Evolutionary conservation across 495 filamentous ascomycete species (phyloP).

Genomic region (Aspergillus asperescens): DNA sequence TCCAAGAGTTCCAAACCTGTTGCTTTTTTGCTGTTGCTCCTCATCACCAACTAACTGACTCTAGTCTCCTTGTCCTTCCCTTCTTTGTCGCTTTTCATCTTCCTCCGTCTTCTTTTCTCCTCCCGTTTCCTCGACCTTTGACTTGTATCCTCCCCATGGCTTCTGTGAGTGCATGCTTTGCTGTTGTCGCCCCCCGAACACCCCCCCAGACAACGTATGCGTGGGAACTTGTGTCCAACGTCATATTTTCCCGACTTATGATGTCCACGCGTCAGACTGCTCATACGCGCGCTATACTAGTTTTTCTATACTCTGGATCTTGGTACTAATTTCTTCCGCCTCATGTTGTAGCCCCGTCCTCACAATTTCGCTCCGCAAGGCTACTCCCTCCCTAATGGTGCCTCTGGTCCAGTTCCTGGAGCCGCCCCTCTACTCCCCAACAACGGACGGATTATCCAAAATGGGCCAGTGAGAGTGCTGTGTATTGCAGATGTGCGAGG

Average conservation of each 20-base stretch:
- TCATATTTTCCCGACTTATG: constrained; percentile 12
- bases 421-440: constrained; percentile 56
- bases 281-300: constrained; percentile 7
- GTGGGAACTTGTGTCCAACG: constrained; percentile 19
- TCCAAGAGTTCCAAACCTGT: constrained; percentile 11
- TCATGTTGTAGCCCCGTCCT: constrained; percentile 36
- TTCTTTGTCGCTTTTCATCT: constrained; percentile 22
- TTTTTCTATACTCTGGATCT: background rate
- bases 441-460: constrained; percentile 74
- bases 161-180: constrained; percentile 42
- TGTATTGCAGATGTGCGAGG: constrained; percentile 98
- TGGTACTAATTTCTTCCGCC: constrained; percentile 12
- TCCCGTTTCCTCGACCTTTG: constrained; percentile 5
- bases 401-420: constrained; percentile 46
- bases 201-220: constrained; percentile 3
- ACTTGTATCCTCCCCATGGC: constrained; percentile 40
- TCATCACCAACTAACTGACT: constrained; percentile 8
- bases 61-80: constrained; percentile 17
- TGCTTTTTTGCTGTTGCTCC: constrained; percentile 13
- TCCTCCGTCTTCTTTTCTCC: constrained; percentile 17
- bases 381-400: constrained; percentile 48
- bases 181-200: constrained; percentile 13
- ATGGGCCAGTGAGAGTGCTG: constrained; percentile 75
- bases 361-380: constrained; percentile 46
- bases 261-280: constrained; percentile 14